Conservation (phyloP, 2,329 filamentous ascomycete genomes). For the Stemphylium beticola region DNA sequence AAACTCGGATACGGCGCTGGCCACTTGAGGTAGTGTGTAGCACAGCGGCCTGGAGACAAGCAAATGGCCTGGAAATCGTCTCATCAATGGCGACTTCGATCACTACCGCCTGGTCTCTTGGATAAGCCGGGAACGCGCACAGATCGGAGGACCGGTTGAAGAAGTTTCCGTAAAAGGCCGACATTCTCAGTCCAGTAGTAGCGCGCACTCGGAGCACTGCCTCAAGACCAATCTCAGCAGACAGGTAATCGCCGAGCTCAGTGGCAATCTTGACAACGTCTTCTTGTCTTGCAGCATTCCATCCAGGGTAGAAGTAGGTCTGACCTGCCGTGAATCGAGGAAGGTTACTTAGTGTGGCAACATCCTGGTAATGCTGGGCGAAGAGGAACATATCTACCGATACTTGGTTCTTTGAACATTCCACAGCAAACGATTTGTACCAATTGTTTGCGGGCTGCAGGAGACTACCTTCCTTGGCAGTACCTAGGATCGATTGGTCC, state of each 20-base stretch:
- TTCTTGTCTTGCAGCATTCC: slow-evolving; percentile 91
- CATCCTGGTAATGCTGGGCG: slow-evolving; percentile 73
- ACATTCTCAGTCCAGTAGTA: slow-evolving; percentile 94
- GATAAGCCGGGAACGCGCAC: slow-evolving; percentile 97
- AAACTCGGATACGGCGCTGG: slow-evolving; percentile 90
- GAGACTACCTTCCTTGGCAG: slow-evolving; percentile 85
- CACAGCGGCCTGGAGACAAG: slow-evolving; percentile 84
- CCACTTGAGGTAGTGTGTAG: slow-evolving; percentile 98
- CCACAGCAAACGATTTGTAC: slow-evolving; percentile 98
- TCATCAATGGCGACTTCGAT: slow-evolving; percentile 99
- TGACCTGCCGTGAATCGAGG: slow-evolving; percentile 96
- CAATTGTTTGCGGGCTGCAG: slow-evolving; percentile 94
- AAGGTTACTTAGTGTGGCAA: slow-evolving; percentile 92
- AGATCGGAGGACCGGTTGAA: slow-evolving; percentile 98
- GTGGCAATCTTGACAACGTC: slow-evolving; percentile 98
- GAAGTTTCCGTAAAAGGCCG: slow-evolving; percentile 98
- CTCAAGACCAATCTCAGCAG: slow-evolving; percentile 92
- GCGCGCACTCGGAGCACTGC: slow-evolving; percentile 94
- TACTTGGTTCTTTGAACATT: slow-evolving; percentile 98
- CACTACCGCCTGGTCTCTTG: slow-evolving; percentile 94
- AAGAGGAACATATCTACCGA: slow-evolving; percentile 67
- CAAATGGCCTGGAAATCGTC: slow-evolving; percentile 85
- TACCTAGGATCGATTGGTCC: slow-evolving; percentile 94
- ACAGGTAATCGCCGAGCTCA: slow-evolving; percentile 97
- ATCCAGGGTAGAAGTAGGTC: slow-evolving; percentile 97